Evolutionary conservation across 352 stramenopile species (phyloP), one percentile per base, ranked within the genome.

Genomic region (Phytophthora tentaculata): DNA sequence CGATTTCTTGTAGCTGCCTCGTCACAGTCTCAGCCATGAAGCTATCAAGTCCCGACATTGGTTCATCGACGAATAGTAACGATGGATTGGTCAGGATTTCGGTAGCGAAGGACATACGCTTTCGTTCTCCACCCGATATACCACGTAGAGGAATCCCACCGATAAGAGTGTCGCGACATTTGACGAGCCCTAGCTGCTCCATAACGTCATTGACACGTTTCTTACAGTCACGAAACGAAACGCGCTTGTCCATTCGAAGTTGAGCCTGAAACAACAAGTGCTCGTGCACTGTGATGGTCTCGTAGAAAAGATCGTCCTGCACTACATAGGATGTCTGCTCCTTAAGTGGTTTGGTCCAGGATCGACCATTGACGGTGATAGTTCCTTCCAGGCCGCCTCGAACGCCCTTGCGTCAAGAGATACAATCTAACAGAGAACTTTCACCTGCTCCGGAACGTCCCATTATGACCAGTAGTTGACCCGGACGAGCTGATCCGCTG

Each of bases 221-320:
- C 23, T 64, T 63, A 44, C 71, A 61, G 32, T 79, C 28, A 16
- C 49, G 23, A 14, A 48, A 8, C 0, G 70, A 64, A 12, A 26
- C 55, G 5, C 26, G 20, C 1, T 58, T 62, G 2, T n/a, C n/a
- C n/a, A n/a, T 83, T 19, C 88, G 72, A 0, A 98, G 71, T 53
- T 79, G 72, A n/a, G 89, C 89, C 19, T 90, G 79, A 74, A 93
- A 98, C 14, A 79, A 61, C 2, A 97, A 61, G 59, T 95, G 88
- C 72, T 96, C 89, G 55, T 83, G 75, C 3, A 96, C 89, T 7
- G 90, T 97, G 45, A 97, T 77, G 58, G 92, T 94, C 17, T 71
- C 68, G 56, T 96, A 77, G 41, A 97, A 79, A 10, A 96, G 75
- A 79, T 97, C 91, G 57, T 97, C 91, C 59, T 97, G 89, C 64